Base-by-base conservation (phyloP, 495 filamentous ascomycete genomes). In the Penicillium cosmopolitanum region DNA sequence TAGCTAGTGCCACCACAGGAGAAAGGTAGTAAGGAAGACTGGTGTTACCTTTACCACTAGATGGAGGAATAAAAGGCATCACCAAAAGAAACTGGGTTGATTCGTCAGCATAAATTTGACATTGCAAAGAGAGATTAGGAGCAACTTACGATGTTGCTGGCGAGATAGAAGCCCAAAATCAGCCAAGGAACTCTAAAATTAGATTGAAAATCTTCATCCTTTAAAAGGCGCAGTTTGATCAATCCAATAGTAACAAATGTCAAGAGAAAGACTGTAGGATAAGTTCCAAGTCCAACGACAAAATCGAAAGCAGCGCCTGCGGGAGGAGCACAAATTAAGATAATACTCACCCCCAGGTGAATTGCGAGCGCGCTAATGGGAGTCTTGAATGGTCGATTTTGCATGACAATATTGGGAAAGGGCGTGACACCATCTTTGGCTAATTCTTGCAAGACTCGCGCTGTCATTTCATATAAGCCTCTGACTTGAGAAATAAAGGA, bases 381-480 rank as follows among this genome's bases (percentile, higher is more conserved):
- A 3, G 89, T 82, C 43, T 82, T 79, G 60, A 90, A 91, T 0
- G 88, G 89, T 42, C 80, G 80, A 23, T 83, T 85, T 0, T 86
- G 86, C 11, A 88, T 82, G 10, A 89, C 67, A 21, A 85, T 66
- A 15, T 73, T 73, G 10, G 85, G 82, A 55, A 82, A 90, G 0
- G 89, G 89, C 5, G 89, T 78, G 56, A 90, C 84, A 12, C 85
- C 86, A 69, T 87, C 83, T 56, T 81, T 81, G n/a, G 83, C 86
- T 4, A 88, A 68, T 72, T 88, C 86, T 71, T 87, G 83, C 62
- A 87, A 86, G 3, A 88, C 73, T 6, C 87, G 85, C 5, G 87
- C 81, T 84, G 18, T 35, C 16, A 40, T 44, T n/a, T 16, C 42
- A n/a, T 18, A 12, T 44, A 28, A 44, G 16, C 50, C 11, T 23